These are phyloP conservation scores for Phytomonas serpens DNA, from an alignment of 208 protist genomes.

Conservation along the genomic window DNA sequence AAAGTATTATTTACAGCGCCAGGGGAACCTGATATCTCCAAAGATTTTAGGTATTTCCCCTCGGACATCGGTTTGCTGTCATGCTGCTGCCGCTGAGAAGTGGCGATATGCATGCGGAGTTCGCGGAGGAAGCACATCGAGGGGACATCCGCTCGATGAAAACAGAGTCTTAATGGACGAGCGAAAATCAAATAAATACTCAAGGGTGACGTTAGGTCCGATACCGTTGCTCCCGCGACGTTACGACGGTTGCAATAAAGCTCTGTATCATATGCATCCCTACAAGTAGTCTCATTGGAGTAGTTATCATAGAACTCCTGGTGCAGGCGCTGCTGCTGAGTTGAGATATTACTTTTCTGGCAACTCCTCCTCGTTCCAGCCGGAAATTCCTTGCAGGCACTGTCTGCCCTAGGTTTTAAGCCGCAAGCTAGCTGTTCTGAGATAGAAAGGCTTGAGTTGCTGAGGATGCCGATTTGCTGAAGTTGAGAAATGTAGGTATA, in stretches of 20 bases:
- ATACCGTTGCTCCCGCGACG: slow-evolving; percentile 10
- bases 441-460: neutral
- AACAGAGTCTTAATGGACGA: slow-evolving; percentile 26
- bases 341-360: neutral
- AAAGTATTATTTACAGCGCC: too few species aligned
- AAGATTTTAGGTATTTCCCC: too few species aligned
- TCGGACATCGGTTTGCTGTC: too few species aligned
- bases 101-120: slow-evolving; percentile 29
- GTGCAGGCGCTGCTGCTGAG: too few species aligned
- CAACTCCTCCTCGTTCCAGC: neutral
- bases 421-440: too few species aligned
- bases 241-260: neutral
- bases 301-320: too few species aligned
- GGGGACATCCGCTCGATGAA: slow-evolving; percentile 40
- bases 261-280: slow-evolving; percentile 17
- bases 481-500: slow-evolving; percentile 51
- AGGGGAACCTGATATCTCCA: too few species aligned
- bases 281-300: neutral
- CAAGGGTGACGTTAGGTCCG: neutral
- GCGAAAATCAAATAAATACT: slow-evolving; percentile 14
- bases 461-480: slow-evolving; percentile 28
- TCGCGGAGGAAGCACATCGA: slow-evolving; percentile 55
- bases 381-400: too few species aligned
- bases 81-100: neutral
- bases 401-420: too few species aligned